Evolutionary conservation across 176 grass and related monocot genomes (phyloP).

Genomic region (Zea luxurians): DNA sequence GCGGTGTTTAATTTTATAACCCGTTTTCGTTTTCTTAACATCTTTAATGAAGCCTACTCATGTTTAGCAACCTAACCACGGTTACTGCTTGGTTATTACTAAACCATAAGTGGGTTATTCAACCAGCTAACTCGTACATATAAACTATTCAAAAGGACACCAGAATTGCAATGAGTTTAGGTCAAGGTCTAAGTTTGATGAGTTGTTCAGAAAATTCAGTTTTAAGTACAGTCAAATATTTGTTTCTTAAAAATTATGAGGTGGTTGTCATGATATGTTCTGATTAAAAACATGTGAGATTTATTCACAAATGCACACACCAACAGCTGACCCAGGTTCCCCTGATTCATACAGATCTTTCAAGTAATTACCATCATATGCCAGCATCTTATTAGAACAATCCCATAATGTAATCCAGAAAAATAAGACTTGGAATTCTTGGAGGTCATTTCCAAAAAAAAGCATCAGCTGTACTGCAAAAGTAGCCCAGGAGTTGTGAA

Average conservation of each 20-base stretch:
- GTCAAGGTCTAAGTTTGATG: not conserved
- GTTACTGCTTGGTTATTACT: conserved; percentile 10
- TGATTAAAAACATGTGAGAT: conserved; percentile 3
- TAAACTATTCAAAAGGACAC: not conserved
- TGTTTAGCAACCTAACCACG: conserved; percentile 8
- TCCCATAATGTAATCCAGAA: not conserved
- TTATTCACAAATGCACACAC: conserved; percentile 13
- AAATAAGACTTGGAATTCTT: not conserved
- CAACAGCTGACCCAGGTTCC: conserved; percentile 1
- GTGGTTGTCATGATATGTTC: not conserved
- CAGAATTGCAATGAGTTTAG: not conserved
- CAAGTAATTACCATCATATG: conserved; percentile 5
- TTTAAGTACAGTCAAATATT: conserved; percentile 10
- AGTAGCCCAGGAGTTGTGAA: conserved; percentile 19
- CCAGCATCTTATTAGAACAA: not conserved
- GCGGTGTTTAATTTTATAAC: not conserved
- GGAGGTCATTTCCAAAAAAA: conserved; percentile 3
- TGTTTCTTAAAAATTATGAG: conserved; percentile 4
- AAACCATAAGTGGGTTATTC: not conserved
- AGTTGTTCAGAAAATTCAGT: conserved; percentile 2
- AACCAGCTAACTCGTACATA: not conserved
- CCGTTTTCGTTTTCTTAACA: conserved; percentile 1
- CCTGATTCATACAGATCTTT: not conserved
- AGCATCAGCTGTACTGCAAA: not conserved
- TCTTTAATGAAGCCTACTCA: not conserved